Percentiles rank a stretch among this genome's conserved stretches.
Evolutionary conservation across 2,329 filamentous ascomycete genomes (phyloP).

Genomic region (Aspergillus fructus): DNA sequence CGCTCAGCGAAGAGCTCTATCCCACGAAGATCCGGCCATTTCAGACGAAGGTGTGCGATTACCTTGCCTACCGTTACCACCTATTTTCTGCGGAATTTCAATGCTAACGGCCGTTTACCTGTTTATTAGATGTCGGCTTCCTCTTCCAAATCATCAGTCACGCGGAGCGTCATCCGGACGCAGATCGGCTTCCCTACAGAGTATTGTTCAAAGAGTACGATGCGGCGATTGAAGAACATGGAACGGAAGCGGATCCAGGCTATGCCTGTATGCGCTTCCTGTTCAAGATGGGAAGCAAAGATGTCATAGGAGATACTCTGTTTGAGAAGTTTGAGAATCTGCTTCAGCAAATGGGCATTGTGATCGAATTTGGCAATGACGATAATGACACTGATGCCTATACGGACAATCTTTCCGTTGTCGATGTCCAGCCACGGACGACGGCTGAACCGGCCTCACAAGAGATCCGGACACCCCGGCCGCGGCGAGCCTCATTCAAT

Average conservation of each 20-base stretch:
- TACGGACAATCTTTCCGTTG: slow-evolving; percentile 20
- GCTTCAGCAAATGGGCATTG: slow-evolving; percentile 68
- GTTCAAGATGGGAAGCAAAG: slow-evolving; percentile 70
- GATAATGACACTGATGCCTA: slow-evolving; percentile 38
- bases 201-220: slow-evolving; percentile 83
- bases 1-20: slow-evolving; percentile 40
- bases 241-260: slow-evolving; percentile 70
- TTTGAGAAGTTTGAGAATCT: slow-evolving; percentile 69
- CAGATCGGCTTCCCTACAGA: slow-evolving; percentile 67
- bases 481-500: slow-evolving; percentile 56
- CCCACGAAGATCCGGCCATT: slow-evolving; percentile 49
- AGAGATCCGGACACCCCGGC: slow-evolving; percentile 31
- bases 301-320: slow-evolving; percentile 57
- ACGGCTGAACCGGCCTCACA: slow-evolving; percentile 20
- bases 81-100: background rate
- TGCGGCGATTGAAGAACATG: slow-evolving; percentile 67
- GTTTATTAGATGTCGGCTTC: slow-evolving; percentile 67
- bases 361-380: slow-evolving; percentile 60
- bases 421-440: slow-evolving; percentile 24
- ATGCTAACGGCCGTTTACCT: background rate
- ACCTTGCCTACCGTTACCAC: background rate
- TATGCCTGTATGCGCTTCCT: slow-evolving; percentile 74
- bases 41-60: slow-evolving; percentile 58
- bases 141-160: slow-evolving; percentile 73
- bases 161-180: slow-evolving; percentile 66